These are phyloP conservation scores for Pharus latifolius DNA, from an alignment of 176 grass and related monocot genomes.

Conservation along the genomic window DNA sequence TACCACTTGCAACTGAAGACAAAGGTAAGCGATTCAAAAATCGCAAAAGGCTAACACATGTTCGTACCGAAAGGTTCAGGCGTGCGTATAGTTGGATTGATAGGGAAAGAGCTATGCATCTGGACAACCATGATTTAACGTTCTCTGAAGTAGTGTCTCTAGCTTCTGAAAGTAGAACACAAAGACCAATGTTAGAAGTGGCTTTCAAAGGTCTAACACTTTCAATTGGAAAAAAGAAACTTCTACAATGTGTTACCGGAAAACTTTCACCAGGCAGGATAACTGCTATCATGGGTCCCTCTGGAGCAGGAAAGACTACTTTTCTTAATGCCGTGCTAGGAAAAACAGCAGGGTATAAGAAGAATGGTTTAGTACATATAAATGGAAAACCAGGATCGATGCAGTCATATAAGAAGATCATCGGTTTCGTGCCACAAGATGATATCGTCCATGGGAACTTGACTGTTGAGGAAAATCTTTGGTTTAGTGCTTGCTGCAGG, in stretches of 20 bases:
- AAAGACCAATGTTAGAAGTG: constrained; percentile 54
- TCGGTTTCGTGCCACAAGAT: constrained; percentile 82
- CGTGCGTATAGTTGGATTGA: constrained; percentile 42
- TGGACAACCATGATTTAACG: constrained; percentile 34
- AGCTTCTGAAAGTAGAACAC: constrained; percentile 24
- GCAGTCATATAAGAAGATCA: constrained; percentile 72
- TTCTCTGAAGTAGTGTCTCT: constrained; percentile 38
- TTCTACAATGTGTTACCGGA: constrained; percentile 59
- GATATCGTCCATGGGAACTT: constrained; percentile 83
- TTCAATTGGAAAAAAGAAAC: constrained; percentile 57
- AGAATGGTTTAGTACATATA: constrained; percentile 58
- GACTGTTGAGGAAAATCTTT: constrained; percentile 79
- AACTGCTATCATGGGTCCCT: constrained; percentile 75
- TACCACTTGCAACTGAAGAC: background rate
- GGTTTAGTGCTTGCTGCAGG: constrained; percentile 83
- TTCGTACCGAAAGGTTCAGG: constrained; percentile 38
- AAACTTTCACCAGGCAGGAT: constrained; percentile 61
- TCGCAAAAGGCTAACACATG: constrained; percentile 22
- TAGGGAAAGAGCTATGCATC: constrained; percentile 32
- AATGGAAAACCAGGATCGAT: constrained; percentile 56
- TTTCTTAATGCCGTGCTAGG: constrained; percentile 75
- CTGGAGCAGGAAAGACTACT: constrained; percentile 80
- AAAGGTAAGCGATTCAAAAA: constrained; percentile 24
- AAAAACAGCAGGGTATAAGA: constrained; percentile 55
- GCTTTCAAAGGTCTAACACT: constrained; percentile 58